Evolutionary conservation across 106 monocot genomes (phyloP).

Genomic region (Hemerocallis citrina): DNA sequence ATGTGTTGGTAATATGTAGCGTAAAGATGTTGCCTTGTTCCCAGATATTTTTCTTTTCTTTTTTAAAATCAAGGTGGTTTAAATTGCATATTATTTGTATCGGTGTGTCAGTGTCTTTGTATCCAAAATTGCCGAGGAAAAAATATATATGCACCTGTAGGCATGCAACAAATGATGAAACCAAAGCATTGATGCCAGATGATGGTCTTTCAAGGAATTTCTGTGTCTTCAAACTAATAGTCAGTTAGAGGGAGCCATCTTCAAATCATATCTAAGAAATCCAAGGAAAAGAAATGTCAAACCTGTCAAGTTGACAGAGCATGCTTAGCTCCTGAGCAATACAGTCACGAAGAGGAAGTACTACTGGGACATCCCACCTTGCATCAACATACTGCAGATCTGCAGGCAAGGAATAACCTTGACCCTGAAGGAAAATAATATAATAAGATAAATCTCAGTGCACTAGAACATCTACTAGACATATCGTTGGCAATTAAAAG

Average conservation of each 20-base stretch:
- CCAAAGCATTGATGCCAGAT: conserved; percentile 65
- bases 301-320: conserved; percentile 83
- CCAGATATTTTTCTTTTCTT: too few species aligned
- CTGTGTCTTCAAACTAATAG: conserved; percentile 58
- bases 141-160: conserved; percentile 40
- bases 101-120: too few species aligned
- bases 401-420: conserved; percentile 87
- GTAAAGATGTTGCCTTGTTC: too few species aligned
- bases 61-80: too few species aligned
- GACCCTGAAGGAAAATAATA: conserved; percentile 50
- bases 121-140: too few species aligned
- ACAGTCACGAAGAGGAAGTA: conserved; percentile 89
- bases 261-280: background rate
- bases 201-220: conserved; percentile 37
- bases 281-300: background rate
- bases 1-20: too few species aligned
- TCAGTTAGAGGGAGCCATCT: conserved; percentile 11
- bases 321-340: conserved; percentile 54
- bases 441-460: background rate
- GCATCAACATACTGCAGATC: conserved; percentile 94
- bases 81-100: too few species aligned
- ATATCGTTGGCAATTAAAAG: background rate
- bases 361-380: conserved; percentile 76
- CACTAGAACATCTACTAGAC: background rate
- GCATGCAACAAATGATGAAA: conserved; percentile 74